Conservation (phyloP, 106 monocot genomes). For the Gastrodia elata region DNA sequence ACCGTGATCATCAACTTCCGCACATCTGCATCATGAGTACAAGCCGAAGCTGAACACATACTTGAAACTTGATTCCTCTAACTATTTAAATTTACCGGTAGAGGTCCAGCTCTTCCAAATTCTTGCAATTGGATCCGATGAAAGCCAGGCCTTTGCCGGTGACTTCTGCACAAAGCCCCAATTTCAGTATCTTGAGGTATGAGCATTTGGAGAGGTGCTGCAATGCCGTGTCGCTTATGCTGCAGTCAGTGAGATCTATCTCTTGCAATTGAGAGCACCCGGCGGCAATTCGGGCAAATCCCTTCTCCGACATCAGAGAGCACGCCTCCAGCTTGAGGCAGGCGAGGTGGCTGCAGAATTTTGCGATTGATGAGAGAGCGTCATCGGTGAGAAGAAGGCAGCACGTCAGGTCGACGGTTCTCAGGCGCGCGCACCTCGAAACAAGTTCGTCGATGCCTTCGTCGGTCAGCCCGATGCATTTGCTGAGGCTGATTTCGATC, state of each 20-base stretch:
- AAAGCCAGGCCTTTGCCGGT: slow-evolving; percentile 45
- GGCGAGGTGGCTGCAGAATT: slow-evolving; percentile 34
- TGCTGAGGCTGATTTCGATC: slow-evolving; percentile 68
- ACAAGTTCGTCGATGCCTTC: slow-evolving; percentile 53
- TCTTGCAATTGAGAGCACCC: slow-evolving; percentile 43
- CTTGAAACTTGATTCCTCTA: too few species aligned
- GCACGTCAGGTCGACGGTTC: slow-evolving; percentile 66
- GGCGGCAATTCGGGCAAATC: slow-evolving; percentile 39
- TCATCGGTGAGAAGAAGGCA: slow-evolving; percentile 58
- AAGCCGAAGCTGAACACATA: background rate
- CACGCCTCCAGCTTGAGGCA: slow-evolving; percentile 70
- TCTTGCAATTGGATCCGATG: slow-evolving; percentile 56
- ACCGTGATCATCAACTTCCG: slow-evolving; percentile 50
- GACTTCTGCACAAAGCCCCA: slow-evolving; percentile 60
- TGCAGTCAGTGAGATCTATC: slow-evolving; percentile 86
- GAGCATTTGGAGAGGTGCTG: slow-evolving; percentile 52
- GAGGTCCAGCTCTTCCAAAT: slow-evolving; percentile 68
- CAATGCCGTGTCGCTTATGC: slow-evolving; percentile 62
- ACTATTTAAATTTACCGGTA: slow-evolving; percentile 48
- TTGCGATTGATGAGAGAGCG: slow-evolving; percentile 38
- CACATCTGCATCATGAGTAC: slow-evolving; percentile 36
- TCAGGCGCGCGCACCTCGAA: slow-evolving; percentile 31
- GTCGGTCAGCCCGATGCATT: slow-evolving; percentile 69
- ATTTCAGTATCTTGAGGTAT: slow-evolving; percentile 45
- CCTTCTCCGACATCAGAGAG: slow-evolving; percentile 51